These are phyloP conservation scores for Talaromyces nanjingensis DNA, from an alignment of 495 filamentous ascomycete genomes.

Conservation along the genomic window DNA sequence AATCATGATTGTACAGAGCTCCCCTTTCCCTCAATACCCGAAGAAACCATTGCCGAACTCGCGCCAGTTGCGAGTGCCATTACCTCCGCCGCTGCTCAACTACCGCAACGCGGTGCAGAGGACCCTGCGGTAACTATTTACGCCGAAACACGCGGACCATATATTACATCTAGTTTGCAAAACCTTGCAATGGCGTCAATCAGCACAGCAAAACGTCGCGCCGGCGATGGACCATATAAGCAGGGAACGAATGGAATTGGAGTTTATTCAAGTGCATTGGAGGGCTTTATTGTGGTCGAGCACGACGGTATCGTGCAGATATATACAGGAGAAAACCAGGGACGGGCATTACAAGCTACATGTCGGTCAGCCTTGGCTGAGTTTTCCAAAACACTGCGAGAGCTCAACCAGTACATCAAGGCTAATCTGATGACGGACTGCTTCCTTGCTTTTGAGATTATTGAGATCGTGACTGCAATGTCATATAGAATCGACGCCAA, in stretches of 20 bases:
- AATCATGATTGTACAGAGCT: constrained; percentile 38
- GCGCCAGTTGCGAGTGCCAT: constrained; percentile 52
- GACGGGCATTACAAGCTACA: constrained; percentile 65
- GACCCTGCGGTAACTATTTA: constrained; percentile 68
- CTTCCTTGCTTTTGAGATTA: constrained; percentile 92
- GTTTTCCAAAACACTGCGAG: constrained; percentile 76
- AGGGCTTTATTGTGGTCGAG: constrained; percentile 78
- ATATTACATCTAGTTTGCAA: constrained; percentile 68
- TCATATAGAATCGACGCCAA: constrained; percentile 71
- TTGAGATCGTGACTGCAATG: constrained; percentile 79
- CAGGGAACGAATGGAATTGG: constrained; percentile 91
- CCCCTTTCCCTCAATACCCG: constrained; percentile 58
- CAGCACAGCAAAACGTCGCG: constrained; percentile 77
- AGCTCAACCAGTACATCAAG: constrained; percentile 85
- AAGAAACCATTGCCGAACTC: constrained; percentile 51
- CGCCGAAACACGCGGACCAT: constrained; percentile 76
- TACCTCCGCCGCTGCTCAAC: constrained; percentile 43
- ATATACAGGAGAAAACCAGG: constrained; percentile 80
- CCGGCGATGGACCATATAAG: constrained; percentile 72
- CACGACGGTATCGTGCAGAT: constrained; percentile 80
- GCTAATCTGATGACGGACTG: constrained; percentile 85
- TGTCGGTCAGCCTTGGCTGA: constrained; percentile 69
- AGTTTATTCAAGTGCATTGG: constrained; percentile 79
- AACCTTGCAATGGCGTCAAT: constrained; percentile 84
- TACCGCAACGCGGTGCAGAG: constrained; percentile 41